phyloP scores from a whole-genome alignment of 73 alveolate species.

The Paramecium pentaurelia region DNA sequence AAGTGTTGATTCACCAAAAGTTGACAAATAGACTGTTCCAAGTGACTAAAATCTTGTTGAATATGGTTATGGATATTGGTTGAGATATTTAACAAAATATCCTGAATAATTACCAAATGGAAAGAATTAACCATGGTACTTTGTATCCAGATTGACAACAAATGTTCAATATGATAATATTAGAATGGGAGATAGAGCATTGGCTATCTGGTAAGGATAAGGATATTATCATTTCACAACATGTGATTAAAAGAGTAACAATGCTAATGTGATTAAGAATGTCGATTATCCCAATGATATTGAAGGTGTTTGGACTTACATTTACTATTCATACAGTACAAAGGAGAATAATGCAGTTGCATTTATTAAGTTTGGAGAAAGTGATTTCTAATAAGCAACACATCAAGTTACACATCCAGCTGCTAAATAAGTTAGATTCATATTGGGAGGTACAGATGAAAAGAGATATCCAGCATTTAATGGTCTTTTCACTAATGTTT shows the following conservation, averaged over 20 bases:
- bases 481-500: neutral
- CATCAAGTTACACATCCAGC: neutral
- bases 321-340: constrained; percentile 1
- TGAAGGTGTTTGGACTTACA: constrained; percentile 1
- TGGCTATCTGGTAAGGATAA: constrained; percentile 9
- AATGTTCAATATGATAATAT: neutral
- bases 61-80: constrained; percentile 15
- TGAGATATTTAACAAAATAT: neutral
- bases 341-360: neutral
- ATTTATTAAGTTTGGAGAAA: neutral
- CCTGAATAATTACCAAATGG: neutral
- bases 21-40: neutral
- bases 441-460: neutral
- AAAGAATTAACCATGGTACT: constrained; percentile 12
- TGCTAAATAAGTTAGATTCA: neutral
- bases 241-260: neutral
- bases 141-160: neutral
- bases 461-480: constrained; percentile 19
- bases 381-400: neutral
- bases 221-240: constrained; percentile 13
- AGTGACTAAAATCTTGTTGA: neutral
- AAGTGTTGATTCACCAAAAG: neutral
- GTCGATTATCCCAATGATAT: neutral
- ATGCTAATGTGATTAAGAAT: neutral
- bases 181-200: constrained; percentile 21